phyloP scores from a whole-genome alignment of 768 basidiomycete genomes.

The Mycena rosella region DNA sequence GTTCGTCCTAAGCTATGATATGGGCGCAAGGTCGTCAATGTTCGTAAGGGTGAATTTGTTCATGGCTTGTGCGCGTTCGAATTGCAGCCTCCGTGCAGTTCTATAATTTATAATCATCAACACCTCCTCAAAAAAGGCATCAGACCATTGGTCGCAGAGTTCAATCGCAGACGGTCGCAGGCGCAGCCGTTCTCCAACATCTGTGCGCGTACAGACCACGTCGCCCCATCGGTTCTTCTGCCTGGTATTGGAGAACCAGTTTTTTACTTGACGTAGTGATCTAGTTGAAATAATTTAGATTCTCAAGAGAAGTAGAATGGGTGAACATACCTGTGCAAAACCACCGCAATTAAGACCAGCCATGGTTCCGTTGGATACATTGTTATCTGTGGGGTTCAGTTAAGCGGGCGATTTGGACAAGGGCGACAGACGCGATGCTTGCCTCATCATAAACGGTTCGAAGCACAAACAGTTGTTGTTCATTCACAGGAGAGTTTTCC shows the following conservation, averaged over 20 bases:
- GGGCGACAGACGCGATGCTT: slow-evolving; percentile 48
- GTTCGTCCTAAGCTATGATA: too few relatives aligned
- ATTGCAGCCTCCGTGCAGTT: slow-evolving; percentile 22
- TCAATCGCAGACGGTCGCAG: slow-evolving; percentile 63
- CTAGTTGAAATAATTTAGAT: slow-evolving; percentile 11
- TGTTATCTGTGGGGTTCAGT: slow-evolving; percentile 46
- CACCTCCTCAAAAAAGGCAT: slow-evolving; percentile 72
- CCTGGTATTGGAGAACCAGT: slow-evolving; percentile 76
- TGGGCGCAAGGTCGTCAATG: slow-evolving; percentile 2
- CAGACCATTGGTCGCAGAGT: slow-evolving; percentile 68
- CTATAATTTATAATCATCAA: slow-evolving; percentile 68
- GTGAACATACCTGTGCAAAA: slow-evolving; percentile 61
- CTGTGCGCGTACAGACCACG: slow-evolving; percentile 49
- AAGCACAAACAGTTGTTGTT: slow-evolving; percentile 68
- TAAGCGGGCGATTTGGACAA: neutral
- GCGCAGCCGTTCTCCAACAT: slow-evolving; percentile 57
- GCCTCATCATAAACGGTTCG: slow-evolving; percentile 76
- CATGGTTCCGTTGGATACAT: slow-evolving; percentile 74
- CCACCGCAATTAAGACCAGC: slow-evolving; percentile 69
- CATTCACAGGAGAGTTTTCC: slow-evolving; percentile 66
- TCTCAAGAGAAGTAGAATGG: neutral
- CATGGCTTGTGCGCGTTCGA: slow-evolving; percentile 20
- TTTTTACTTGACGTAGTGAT: slow-evolving; percentile 61
- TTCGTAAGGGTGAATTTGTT: neutral
- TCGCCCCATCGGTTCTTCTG: slow-evolving; percentile 49